Base-by-base conservation (phyloP, 2,329 filamentous ascomycete genomes). In the Colletotrichum shisoi region DNA sequence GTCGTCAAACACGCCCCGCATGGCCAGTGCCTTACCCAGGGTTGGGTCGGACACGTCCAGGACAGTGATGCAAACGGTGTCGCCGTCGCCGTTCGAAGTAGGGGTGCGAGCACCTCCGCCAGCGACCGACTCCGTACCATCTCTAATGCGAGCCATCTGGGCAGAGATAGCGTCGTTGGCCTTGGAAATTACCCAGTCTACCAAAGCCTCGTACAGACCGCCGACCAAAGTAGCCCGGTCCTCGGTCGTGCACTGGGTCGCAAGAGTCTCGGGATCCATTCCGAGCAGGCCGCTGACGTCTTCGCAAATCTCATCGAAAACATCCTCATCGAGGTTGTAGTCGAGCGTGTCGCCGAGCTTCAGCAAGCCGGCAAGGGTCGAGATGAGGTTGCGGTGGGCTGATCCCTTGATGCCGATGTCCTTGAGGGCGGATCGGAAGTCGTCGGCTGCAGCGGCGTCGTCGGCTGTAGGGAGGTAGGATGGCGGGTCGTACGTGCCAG, bases 1-100 rank as follows among this genome's bases (percentile, higher is more conserved):
- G 73, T 98, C 95, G 71, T 99, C 94, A 73, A 99, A 99, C 42
- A 98, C 87, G 15, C 92, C 92, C 45, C 93, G 91, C 81, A 99
- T 88, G 13, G 92, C 88, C n/a, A 96, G 79, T 0, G 94, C 95
- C 78, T 95, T 97, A 66, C 91, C 93, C 0, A 99, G 83, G 1
- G 86, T 84, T 37, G 92, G 89, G 70, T 89, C 87, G 0, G 95
- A 93, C 9, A 98, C 85, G 71, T 98, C 95, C 6, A 99, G 81
- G 9, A 99, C 84, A 0, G 93, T 96, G 69, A 99, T 89, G 76
- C 89, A 92, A 44, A 98, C 94, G 1, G 93, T 96, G 72, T 97
- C 94, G 52, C 82, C 86, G 19, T 94, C 91, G 54, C 92, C 91
- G 15, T 85, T 84, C 0, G 89, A 87, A 65, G 84, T 87, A 2